A percentile compares a stretch with the other conserved stretches of the same genome.
These are phyloP conservation scores for Aureobasidium leucospermi DNA, from an alignment of 2,329 filamentous ascomycete genomes.

Conservation along the genomic window DNA sequence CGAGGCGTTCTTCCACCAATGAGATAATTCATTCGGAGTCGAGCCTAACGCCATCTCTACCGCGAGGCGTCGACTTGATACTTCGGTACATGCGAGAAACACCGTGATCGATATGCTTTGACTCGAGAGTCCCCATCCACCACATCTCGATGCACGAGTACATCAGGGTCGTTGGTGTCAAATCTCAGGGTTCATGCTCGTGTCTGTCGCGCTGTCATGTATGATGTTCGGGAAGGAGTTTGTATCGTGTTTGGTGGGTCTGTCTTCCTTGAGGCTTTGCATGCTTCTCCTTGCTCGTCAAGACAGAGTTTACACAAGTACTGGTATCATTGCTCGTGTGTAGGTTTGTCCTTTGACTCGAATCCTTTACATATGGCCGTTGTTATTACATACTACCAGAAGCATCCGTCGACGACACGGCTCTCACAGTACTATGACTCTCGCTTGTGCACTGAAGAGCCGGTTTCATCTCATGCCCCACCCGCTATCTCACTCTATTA, in stretches of 20 bases:
- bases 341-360: not conserved
- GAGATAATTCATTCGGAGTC: not conserved
- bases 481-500: conserved; percentile 9
- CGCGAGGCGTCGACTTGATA: not conserved
- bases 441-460: not conserved
- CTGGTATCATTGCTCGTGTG: not conserved
- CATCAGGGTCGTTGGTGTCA: conserved; percentile 2
- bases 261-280: not conserved
- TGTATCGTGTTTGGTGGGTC: not conserved
- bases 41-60: conserved; percentile 6
- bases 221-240: not conserved
- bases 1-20: conserved; percentile 7
- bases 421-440: not conserved
- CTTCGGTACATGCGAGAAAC: conserved; percentile 11
- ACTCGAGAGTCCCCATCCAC: not conserved
- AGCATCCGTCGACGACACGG: not conserved
- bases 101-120: conserved; percentile 5
- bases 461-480: conserved; percentile 11
- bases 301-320: not conserved
- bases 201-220: conserved; percentile 1
- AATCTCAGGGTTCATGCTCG: conserved; percentile 3
- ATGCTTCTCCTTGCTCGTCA: not conserved
- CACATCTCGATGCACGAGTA: not conserved
- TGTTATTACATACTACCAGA: not conserved
- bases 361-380: not conserved